Evolutionary conservation across 1,284 basidiomycete species (phyloP), one percentile per base, ranked within the genome.

Genomic region (Cryptococcus amylolentus): DNA sequence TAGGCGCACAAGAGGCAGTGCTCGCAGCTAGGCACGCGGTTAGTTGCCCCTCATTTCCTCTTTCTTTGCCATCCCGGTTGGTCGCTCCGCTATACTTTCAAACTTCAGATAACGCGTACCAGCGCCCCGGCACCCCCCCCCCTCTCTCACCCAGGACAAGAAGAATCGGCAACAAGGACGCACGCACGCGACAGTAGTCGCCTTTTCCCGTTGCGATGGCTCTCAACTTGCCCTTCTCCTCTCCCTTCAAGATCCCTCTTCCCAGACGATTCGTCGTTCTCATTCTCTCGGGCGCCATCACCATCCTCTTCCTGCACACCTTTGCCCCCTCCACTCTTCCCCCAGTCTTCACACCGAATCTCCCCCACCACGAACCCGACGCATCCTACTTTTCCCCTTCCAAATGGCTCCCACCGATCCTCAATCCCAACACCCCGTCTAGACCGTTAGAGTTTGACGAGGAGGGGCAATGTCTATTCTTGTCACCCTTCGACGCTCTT

Each of bases 401-500:
- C 28, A 76, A 75, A 61, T 76, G 74, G 74, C 57, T 70, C 4
- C 74, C 74, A 12, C 68, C 70, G 1, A 67, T 75, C 38, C 56
- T 71, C 40, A 69, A 69, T 51, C 62, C 68, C 10, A 63, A 62
- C 44, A 54, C 40, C 14, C 67, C 67, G 4, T 61, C 67, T 13
- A 49, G 61, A 35, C 75, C 73, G 2, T 43, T 50, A 26, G 75
- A 76, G 58, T 77, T 70, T 54, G 76, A 77, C 54, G 73, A 76
- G 52, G 64, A 72, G 49, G 76, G 76, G 10, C 61, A 64, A 37
- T 78, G 76, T 57, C 65, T 73, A 28, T 78, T 78, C 61, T 52
- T 77, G 7, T 75, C 72, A n/a, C 70, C 75, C 1, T 76, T 72
- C 35, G 74, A 71, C 50, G 76, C 76, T 6, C 59, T 78, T 23